A percentile compares a stretch with the other conserved stretches of the same genome.
phyloP scores from a whole-genome alignment of 1,139 yeast species.

The Lodderomyces beijingensis region DNA sequence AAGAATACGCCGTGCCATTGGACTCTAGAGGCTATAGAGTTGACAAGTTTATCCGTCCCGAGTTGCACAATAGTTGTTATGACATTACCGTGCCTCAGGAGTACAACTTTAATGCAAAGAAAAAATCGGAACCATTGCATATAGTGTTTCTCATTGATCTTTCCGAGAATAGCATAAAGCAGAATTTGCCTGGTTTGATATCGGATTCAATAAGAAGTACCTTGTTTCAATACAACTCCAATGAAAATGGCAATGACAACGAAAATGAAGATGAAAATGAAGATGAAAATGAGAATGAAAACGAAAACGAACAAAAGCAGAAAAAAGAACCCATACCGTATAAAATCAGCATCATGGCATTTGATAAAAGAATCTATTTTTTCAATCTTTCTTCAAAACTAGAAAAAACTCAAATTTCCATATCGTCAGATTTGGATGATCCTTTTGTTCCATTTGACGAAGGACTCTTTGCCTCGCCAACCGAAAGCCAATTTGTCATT shows the following conservation, averaged over 20 bases:
- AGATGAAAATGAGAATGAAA: not conserved
- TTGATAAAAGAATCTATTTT: constrained; percentile 69
- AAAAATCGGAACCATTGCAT: constrained; percentile 43
- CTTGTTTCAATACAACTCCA: constrained; percentile 34
- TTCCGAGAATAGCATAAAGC: constrained; percentile 56
- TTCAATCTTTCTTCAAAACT: constrained; percentile 59
- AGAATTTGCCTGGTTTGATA: constrained; percentile 60
- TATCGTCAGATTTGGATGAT: constrained; percentile 71
- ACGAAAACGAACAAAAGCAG: constrained; percentile 10
- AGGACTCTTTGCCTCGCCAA: constrained; percentile 81
- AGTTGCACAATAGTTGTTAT: constrained; percentile 76
- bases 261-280: constrained; percentile 2
- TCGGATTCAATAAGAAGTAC: constrained; percentile 70
- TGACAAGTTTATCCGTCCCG: constrained; percentile 68
- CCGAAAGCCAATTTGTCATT: constrained; percentile 57
- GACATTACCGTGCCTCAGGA: constrained; percentile 76
- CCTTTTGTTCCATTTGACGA: constrained; percentile 76
- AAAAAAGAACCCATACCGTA: constrained; percentile 10
- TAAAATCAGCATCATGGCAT: constrained; percentile 66
- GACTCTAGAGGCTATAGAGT: constrained; percentile 59
- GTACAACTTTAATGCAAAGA: constrained; percentile 50
- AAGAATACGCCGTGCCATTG: constrained; percentile 61
- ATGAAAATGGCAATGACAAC: no score
- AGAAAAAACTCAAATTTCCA: constrained; percentile 59
- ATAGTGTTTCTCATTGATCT: constrained; percentile 80